Percentiles rank a stretch among this genome's conserved stretches.
phyloP scores from a whole-genome alignment of 805 yeast species.

The Lachancea fermentati region DNA sequence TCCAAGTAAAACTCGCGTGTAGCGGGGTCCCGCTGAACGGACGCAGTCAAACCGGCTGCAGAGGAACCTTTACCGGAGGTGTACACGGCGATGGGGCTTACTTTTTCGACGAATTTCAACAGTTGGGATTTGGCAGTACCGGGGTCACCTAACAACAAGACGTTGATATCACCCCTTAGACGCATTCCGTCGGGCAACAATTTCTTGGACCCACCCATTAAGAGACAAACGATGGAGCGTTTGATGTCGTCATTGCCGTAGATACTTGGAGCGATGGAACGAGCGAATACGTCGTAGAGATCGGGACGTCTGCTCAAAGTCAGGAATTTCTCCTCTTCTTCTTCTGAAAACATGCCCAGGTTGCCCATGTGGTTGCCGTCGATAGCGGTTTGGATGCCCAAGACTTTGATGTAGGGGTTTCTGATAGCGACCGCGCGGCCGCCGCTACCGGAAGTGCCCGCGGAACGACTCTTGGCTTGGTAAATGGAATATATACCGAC shows the following conservation, averaged over 20 bases:
- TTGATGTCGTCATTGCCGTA: slow-evolving; percentile 92
- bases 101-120: slow-evolving; percentile 90
- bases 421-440: slow-evolving; percentile 69
- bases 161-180: slow-evolving; percentile 91
- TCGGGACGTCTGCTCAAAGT: slow-evolving; percentile 77
- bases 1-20: slow-evolving; percentile 92
- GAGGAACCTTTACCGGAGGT: slow-evolving; percentile 99
- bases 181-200: slow-evolving; percentile 93
- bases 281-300: slow-evolving; percentile 77
- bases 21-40: slow-evolving; percentile 85
- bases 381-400: slow-evolving; percentile 83
- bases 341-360: slow-evolving; percentile 64
- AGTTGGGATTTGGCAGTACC: slow-evolving; percentile 95
- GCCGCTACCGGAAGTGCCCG: slow-evolving; percentile 44
- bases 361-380: slow-evolving; percentile 58
- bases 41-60: slow-evolving; percentile 98
- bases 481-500: slow-evolving; percentile 91
- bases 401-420: slow-evolving; percentile 80
- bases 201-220: slow-evolving; percentile 93
- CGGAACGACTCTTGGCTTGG: slow-evolving; percentile 58
- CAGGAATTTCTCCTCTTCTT: slow-evolving; percentile 89
- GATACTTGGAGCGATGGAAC: slow-evolving; percentile 93
- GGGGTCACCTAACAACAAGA: slow-evolving; percentile 94
- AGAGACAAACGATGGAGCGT: slow-evolving; percentile 83
- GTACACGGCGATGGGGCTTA: slow-evolving; percentile 96